These are phyloP conservation scores for Endoconidiophora polonica DNA, from an alignment of 2,329 filamentous ascomycete species.

Conservation along the genomic window DNA sequence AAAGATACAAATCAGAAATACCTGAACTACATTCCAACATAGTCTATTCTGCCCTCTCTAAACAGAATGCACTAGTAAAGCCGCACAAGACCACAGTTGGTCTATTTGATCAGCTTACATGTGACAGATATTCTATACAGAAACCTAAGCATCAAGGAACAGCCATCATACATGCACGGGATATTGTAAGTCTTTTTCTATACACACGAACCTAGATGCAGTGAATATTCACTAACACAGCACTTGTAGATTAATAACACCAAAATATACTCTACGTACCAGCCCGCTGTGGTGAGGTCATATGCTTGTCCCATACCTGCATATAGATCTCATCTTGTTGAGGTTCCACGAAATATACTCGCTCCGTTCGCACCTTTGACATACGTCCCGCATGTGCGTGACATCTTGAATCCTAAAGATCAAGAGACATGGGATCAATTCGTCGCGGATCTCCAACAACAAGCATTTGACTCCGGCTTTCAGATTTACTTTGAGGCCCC, in stretches of 20 bases:
- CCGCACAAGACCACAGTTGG: too few relatives aligned
- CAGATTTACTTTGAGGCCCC: constrained; percentile 7
- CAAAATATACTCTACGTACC: constrained; percentile 1
- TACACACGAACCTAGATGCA: background rate
- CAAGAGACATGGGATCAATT: constrained; percentile 7
- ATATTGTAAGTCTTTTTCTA: too few relatives aligned
- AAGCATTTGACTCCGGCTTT: constrained; percentile 9
- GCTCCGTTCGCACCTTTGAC: constrained; percentile 43
- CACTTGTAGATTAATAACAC: background rate
- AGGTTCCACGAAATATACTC: constrained; percentile 41
- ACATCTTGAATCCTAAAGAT: constrained; percentile 37
- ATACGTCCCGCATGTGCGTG: constrained; percentile 42
- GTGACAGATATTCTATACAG: too few relatives aligned
- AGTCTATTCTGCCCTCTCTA: constrained; percentile 1
- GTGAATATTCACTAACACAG: background rate
- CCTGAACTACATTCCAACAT: constrained; percentile 2
- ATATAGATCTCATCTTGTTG: constrained; percentile 43
- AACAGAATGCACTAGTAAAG: background rate
- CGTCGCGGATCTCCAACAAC: constrained; percentile 7
- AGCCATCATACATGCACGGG: too few relatives aligned
- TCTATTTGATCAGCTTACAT: too few relatives aligned
- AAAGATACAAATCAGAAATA: background rate
- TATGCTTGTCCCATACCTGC: constrained; percentile 36
- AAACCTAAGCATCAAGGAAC: too few relatives aligned
- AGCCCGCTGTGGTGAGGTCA: constrained; percentile 31